Base-by-base conservation (phyloP, 768 basidiomycete species). In the Epithele typhae region DNA sequence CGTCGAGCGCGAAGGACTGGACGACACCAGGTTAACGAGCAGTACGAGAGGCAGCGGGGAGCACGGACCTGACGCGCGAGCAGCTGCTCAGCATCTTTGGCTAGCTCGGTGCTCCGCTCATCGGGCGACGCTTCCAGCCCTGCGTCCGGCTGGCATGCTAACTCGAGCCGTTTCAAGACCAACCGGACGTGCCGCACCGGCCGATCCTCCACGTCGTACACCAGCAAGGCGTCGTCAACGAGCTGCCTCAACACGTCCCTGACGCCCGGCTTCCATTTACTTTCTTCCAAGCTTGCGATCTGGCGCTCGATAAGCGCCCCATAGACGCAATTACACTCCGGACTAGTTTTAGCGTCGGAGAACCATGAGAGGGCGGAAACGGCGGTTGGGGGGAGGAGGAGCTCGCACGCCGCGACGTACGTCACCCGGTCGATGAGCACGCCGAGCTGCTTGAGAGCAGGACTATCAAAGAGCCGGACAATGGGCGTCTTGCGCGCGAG, bases 301-400 rank as follows among this genome's bases (percentile, higher is more conserved):
- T 90, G 88, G 39, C 74, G 69, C 52, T 82, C 83, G 37, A 90
- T 62, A 19, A 91, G 57, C 1, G 70, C 70, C 1, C 84, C 86
- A 5, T 67, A 47, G 33, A 82, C 60, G 24, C 46, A 52, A 21
- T 30, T 27, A n/a, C 30, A 24, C 12, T 23, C 17, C 24, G 17
- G 32, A 27, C 40, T 33, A 22, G 9, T 21, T 40, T 9, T 11
- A 12, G 15, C 10, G 15, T 5, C 18, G 12, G 37, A 19, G 15
- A 56, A 52, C 35, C 32, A 44, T 17, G 48, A 41, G 32, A 58
- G 62, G 4, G 87, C 59, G 0, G 83, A 81, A 5, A 86, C 69
- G 5, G 43, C 37, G 10, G 35, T 33, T 3, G 64, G 59, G 0
- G 79, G 65, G 7, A 68, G 66, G 23, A 86, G 67, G 4, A 91